Evolutionary conservation across 768 basidiomycete genomes (phyloP).

Genomic region (Tubosaeta brunneosetosa): DNA sequence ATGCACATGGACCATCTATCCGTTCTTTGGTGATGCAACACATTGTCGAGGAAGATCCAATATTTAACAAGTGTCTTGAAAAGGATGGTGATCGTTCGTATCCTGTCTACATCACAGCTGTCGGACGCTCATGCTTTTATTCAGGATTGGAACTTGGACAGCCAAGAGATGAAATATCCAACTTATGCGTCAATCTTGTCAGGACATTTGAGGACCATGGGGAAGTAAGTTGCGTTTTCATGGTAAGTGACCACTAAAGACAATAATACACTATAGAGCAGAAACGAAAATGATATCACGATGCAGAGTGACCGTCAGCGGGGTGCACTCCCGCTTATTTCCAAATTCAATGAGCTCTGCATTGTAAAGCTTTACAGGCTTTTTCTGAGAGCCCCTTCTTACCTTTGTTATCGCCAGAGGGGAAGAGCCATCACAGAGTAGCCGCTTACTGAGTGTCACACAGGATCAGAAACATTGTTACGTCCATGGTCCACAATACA

Average conservation of each 20-base stretch:
- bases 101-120: background rate
- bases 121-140: background rate
- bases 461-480: too few species aligned
- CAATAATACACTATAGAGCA: constrained; percentile 49
- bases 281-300: constrained; percentile 85
- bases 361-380: constrained; percentile 42
- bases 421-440: too few species aligned
- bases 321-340: constrained; percentile 84
- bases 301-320: constrained; percentile 94
- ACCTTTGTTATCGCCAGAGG: constrained; percentile 36
- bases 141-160: constrained; percentile 76
- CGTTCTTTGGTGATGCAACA: constrained; percentile 80
- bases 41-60: constrained; percentile 84
- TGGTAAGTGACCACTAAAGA: background rate
- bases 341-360: constrained; percentile 96
- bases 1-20: constrained; percentile 90
- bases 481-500: too few species aligned
- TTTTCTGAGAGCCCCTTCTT: background rate
- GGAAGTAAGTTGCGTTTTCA: constrained; percentile 47
- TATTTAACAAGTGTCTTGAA: constrained; percentile 96
- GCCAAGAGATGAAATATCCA: constrained; percentile 58
- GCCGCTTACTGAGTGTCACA: too few species aligned
- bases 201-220: constrained; percentile 90
- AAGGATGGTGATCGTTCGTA: constrained; percentile 86
- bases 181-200: constrained; percentile 77